Conservation (phyloP, 257 asterid species). For the Lycium ferocissimum region DNA sequence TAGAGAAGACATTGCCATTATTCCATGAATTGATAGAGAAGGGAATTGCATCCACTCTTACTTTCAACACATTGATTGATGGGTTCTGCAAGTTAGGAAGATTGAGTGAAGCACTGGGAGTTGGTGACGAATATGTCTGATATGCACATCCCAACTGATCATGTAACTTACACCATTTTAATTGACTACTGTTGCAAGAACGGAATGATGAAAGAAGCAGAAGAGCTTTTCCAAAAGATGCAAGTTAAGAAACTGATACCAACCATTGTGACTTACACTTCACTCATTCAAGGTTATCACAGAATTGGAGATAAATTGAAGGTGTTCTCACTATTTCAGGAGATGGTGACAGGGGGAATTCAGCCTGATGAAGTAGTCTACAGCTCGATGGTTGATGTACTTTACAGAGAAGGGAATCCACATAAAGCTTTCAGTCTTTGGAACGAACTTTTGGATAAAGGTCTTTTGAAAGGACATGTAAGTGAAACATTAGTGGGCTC, state of each 20-base stretch:
- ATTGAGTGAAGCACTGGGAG: conserved; percentile 61
- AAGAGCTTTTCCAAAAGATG: conserved; percentile 71
- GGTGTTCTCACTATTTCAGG: conserved; percentile 67
- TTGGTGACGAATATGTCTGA: conserved; percentile 67
- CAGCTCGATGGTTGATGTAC: conserved; percentile 61
- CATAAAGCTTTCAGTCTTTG: conserved; percentile 63
- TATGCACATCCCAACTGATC: conserved; percentile 66
- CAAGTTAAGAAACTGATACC: conserved; percentile 62
- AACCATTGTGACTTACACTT: conserved; percentile 71
- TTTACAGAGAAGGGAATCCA: conserved; percentile 59
- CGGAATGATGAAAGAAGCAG: conserved; percentile 70
- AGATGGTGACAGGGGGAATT: conserved; percentile 62
- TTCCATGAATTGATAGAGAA: conserved; percentile 58
- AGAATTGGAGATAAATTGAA: conserved; percentile 64
- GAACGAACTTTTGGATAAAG: conserved; percentile 67
- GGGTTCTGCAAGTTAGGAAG: conserved; percentile 76
- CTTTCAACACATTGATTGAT: conserved; percentile 75
- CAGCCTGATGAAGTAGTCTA: conserved; percentile 78
- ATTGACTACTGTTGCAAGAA: conserved; percentile 67
- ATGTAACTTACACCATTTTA: conserved; percentile 73
- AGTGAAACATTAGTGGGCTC: conserved; percentile 57
- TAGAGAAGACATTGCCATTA: conserved; percentile 65
- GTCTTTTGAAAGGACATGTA: conserved; percentile 57
- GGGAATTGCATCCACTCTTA: conserved; percentile 62
- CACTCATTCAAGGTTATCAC: conserved; percentile 74